phyloP scores from a whole-genome alignment of 169 alveolate species.

The Plasmodium gaboni region DNA sequence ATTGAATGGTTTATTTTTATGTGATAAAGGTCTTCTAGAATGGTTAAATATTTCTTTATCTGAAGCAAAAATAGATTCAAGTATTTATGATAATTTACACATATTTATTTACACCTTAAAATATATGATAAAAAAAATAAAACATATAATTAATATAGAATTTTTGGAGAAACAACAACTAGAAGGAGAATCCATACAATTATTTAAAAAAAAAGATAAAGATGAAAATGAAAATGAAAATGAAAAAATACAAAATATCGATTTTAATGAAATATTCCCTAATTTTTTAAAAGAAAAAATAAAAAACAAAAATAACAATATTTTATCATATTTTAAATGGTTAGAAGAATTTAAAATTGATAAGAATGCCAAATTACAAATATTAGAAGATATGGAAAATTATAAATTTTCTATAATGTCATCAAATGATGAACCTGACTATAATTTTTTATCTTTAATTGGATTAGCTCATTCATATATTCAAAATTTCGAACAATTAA shows the following conservation, averaged over 20 bases:
- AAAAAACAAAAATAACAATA: constrained; percentile 1
- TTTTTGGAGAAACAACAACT: constrained; percentile 6
- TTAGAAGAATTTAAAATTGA: constrained; percentile 56
- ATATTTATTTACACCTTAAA: constrained; percentile 20
- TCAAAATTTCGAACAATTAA: constrained; percentile 21
- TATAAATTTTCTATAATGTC: constrained; percentile 59
- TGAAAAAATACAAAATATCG: background rate
- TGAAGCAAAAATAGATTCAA: background rate
- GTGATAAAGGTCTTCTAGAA: constrained; percentile 35
- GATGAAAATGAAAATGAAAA: background rate
- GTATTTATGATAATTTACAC: constrained; percentile 1
- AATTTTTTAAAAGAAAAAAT: constrained; percentile 26
- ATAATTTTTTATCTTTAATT: constrained; percentile 42
- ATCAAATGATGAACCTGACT: constrained; percentile 18
- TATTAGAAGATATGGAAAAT: constrained; percentile 31
- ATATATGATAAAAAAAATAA: constrained; percentile 30
- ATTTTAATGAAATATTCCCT: constrained; percentile 31
- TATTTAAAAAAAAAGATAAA: constrained; percentile 15
- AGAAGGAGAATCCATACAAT: background rate
- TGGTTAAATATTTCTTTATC: constrained; percentile 18
- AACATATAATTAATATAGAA: background rate
- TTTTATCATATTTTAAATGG: background rate
- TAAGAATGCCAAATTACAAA: constrained; percentile 20
- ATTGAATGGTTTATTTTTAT: constrained; percentile 43
- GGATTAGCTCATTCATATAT: constrained; percentile 67